Percentiles rank a stretch among this genome's conserved stretches.
phyloP scores from a whole-genome alignment of 1,139 yeast species.

The Pichia sp. region DNA sequence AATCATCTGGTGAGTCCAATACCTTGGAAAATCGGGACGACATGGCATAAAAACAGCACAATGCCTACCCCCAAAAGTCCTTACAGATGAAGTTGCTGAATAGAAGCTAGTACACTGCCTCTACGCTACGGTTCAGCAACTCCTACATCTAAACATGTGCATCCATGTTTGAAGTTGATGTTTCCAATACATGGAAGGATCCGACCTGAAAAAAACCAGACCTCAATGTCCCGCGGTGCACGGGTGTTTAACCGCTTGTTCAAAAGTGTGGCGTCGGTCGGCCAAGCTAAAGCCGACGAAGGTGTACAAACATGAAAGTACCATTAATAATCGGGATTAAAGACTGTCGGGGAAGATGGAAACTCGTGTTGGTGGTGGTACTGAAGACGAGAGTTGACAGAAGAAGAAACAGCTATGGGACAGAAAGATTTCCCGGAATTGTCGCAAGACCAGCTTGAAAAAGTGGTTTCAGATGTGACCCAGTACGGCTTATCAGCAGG shows the following conservation, averaged over 20 bases:
- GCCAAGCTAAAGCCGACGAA: not conserved
- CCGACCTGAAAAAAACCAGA: not conserved
- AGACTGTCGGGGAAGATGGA: too few relatives aligned
- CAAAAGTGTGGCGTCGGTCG: not conserved
- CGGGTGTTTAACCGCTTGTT: not conserved
- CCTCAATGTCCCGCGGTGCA: not conserved
- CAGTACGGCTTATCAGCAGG: slow-evolving; percentile 85
- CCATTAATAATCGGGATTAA: too few relatives aligned
- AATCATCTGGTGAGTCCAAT: not conserved
- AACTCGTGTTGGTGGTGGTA: too few relatives aligned
- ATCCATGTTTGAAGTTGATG: not conserved
- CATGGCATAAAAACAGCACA: not conserved
- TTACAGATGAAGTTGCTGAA: too few relatives aligned
- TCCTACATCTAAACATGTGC: not conserved
- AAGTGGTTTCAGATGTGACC: slow-evolving; percentile 43
- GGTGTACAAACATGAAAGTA: too few relatives aligned
- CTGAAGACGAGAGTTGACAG: not conserved
- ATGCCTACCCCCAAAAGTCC: too few relatives aligned
- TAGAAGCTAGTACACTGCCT: too few relatives aligned
- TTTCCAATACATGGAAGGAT: not conserved
- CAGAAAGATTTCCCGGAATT: slow-evolving; percentile 21
- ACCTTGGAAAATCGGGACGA: not conserved
- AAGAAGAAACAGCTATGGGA: not conserved
- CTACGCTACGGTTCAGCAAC: too few relatives aligned
- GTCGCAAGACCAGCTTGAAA: slow-evolving; percentile 7